Evolutionary conservation across 2,329 filamentous ascomycete genomes (phyloP).

Genomic region (Colletotrichum endophyticum): DNA sequence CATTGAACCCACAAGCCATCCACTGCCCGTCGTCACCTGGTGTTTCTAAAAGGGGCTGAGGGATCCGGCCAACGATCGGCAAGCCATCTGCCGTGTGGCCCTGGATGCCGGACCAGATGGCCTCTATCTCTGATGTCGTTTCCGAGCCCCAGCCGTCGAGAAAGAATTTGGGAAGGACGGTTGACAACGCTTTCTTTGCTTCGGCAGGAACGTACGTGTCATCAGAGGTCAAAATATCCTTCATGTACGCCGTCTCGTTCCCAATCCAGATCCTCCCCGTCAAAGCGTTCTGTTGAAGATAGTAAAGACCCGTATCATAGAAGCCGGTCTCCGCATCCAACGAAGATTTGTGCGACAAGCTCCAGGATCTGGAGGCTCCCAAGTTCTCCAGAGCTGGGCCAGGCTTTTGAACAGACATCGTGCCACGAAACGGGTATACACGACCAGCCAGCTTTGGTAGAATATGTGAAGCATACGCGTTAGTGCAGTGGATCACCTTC

Average conservation of each 20-base stretch:
- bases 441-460: constrained; percentile 40
- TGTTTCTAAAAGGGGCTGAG: background rate
- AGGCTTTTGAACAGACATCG: constrained; percentile 46
- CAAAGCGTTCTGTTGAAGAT: constrained; percentile 12
- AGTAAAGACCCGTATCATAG: constrained; percentile 8
- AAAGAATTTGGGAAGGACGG: background rate
- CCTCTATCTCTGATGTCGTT: background rate
- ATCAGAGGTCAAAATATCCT: constrained; percentile 3
- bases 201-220: background rate
- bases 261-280: constrained; percentile 7
- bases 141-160: background rate
- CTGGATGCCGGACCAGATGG: constrained; percentile 12
- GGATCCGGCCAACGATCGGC: constrained; percentile 12
- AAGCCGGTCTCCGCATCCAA: background rate
- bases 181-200: background rate
- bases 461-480: constrained; percentile 44
- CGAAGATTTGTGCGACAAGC: background rate
- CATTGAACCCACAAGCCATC: constrained; percentile 25
- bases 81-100: constrained; percentile 11
- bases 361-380: constrained; percentile 21
- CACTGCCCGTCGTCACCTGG: constrained; percentile 8
- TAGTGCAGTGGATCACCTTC: constrained; percentile 46
- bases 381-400: constrained; percentile 12
- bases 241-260: constrained; percentile 1
- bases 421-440: constrained; percentile 41